These are phyloP conservation scores for Malus orientalis DNA, from an alignment of 306 rosid species.

Conservation along the genomic window DNA sequence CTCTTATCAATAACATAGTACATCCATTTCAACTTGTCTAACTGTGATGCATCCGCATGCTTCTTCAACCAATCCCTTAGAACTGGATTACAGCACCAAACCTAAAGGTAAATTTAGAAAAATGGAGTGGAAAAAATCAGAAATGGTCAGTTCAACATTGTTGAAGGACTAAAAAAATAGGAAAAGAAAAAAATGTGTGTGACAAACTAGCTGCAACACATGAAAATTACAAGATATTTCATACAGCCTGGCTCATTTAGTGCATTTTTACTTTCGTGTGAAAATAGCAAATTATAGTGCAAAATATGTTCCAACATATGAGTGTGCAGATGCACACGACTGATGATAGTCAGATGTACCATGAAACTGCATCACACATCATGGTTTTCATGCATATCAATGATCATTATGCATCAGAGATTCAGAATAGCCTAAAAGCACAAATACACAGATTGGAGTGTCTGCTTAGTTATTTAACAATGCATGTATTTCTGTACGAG, in stretches of 20 bases:
- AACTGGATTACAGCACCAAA: constrained; percentile 76
- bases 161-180: background rate
- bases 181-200: background rate
- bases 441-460: background rate
- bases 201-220: background rate
- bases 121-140: constrained; percentile 6
- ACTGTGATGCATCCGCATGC: constrained; percentile 57
- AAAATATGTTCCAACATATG: background rate
- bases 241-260: background rate
- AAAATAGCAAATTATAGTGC: background rate
- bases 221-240: background rate
- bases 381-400: background rate
- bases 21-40: constrained; percentile 81
- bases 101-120: constrained; percentile 36
- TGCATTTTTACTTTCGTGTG: background rate
- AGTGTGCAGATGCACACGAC: background rate
- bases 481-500: background rate
- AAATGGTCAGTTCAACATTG: background rate
- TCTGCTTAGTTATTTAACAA: background rate
- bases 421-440: background rate
- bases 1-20: constrained; percentile 74
- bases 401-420: background rate
- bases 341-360: background rate
- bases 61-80: constrained; percentile 80
- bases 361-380: background rate